phyloP scores from a whole-genome alignment of 1,284 basidiomycete genomes.

The Microstroma glucosiphilum region DNA sequence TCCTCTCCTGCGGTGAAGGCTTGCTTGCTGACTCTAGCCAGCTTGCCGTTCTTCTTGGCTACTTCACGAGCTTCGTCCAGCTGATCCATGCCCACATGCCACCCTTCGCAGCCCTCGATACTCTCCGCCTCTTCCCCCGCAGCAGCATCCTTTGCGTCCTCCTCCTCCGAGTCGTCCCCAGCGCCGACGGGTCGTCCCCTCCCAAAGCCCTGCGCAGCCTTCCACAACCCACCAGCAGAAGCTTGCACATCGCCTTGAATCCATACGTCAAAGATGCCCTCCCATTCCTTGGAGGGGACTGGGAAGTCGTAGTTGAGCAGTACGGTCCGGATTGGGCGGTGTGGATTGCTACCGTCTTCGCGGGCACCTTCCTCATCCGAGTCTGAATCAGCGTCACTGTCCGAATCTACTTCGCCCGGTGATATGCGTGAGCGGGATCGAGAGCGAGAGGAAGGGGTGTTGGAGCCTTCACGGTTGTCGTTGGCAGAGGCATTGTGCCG shows the following conservation, averaged over 20 bases:
- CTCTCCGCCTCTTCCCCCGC: background rate
- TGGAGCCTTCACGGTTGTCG: background rate
- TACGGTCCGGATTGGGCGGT: conserved; percentile 62
- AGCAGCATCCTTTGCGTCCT: background rate
- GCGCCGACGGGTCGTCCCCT: background rate
- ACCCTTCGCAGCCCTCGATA: background rate
- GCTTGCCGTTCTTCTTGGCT: background rate
- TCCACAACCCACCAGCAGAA: conserved; percentile 37
- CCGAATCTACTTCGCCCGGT: conserved; percentile 24
- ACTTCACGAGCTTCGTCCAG: background rate
- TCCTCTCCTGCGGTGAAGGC: too few species aligned
- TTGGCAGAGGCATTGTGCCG: background rate
- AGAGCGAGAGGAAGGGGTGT: background rate
- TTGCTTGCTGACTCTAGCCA: too few species aligned
- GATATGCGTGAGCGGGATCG: background rate
- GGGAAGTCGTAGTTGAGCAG: conserved; percentile 88
- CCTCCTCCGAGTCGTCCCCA: background rate
- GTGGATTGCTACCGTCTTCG: conserved; percentile 17
- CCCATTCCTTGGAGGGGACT: conserved; percentile 75
- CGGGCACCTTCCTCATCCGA: background rate
- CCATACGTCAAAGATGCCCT: conserved; percentile 85
- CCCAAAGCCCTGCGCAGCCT: conserved; percentile 7
- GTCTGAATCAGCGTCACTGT: conserved; percentile 13
- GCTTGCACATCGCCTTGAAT: conserved; percentile 77
- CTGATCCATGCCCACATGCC: background rate